Conservation (phyloP, 495 filamentous ascomycete species). For the Aspergillus hancockii region DNA sequence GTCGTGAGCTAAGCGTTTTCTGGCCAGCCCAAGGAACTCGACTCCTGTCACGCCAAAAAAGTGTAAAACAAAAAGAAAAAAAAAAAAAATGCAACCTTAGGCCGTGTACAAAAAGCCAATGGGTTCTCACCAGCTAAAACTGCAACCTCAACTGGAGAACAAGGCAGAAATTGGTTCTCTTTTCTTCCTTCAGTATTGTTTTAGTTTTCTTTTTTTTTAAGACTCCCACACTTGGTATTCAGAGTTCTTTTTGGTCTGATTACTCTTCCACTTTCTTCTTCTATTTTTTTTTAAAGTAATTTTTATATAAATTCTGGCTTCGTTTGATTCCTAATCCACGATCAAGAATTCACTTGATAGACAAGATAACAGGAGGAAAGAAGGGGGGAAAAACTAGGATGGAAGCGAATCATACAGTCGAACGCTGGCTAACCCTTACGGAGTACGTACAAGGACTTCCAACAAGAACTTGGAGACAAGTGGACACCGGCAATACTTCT, state of each 20-base stretch:
- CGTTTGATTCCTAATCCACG: conserved; percentile 8
- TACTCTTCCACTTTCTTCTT: conserved; percentile 3
- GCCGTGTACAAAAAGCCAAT: conserved; percentile 26
- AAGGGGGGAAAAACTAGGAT: background rate
- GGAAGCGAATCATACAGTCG: conserved; percentile 18
- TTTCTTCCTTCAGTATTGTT: conserved; percentile 8
- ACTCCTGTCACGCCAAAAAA: conserved; percentile 18
- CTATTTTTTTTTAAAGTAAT: conserved; percentile 9
- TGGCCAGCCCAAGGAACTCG: conserved; percentile 15
- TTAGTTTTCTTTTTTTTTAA: conserved; percentile 12
- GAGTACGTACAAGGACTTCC: conserved; percentile 8
- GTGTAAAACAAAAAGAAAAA: background rate
- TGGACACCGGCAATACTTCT: conserved; percentile 26
- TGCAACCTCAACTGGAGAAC: conserved; percentile 17
- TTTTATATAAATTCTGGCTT: background rate
- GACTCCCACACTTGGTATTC: background rate
- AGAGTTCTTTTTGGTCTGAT: conserved; percentile 2
- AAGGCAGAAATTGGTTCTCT: conserved; percentile 6
- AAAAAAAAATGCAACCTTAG: conserved; percentile 21
- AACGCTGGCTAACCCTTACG: conserved; percentile 15
- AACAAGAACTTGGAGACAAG: conserved; percentile 23
- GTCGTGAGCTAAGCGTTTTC: conserved; percentile 25
- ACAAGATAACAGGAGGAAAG: background rate
- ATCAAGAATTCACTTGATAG: background rate
- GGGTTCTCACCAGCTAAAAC: conserved; percentile 16